Percentiles rank a stretch among this genome's conserved stretches.
phyloP scores from a whole-genome alignment of 2,329 filamentous ascomycete species.

The Penicillium sp. region DNA sequence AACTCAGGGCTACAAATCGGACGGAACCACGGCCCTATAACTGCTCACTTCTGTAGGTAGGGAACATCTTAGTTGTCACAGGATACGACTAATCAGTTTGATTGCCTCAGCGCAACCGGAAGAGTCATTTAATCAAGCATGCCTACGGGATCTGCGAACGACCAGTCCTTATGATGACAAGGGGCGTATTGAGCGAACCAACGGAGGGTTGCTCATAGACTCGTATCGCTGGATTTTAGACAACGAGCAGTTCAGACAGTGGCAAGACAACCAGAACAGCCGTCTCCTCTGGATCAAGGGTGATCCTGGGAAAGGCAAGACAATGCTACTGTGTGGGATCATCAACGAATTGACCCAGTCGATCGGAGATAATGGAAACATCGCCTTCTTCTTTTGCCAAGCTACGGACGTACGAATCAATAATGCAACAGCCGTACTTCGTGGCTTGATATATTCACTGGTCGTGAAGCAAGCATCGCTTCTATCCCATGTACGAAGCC shows the following conservation, averaged over 20 bases:
- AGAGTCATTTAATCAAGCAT: background rate
- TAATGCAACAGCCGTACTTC: conserved; percentile 46
- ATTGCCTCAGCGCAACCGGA: background rate
- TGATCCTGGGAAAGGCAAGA: no score
- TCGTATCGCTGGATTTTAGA: no score
- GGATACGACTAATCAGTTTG: no score
- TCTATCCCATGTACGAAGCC: conserved; percentile 36
- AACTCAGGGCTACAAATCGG: no score
- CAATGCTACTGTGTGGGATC: background rate
- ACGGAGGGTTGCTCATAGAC: background rate
- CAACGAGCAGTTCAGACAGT: no score
- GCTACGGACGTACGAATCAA: conserved; percentile 44
- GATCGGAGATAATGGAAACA: background rate
- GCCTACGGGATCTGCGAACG: background rate
- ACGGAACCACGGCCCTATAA: no score
- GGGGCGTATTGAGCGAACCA: background rate
- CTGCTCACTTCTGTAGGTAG: no score
- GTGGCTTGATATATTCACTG: conserved; percentile 50
- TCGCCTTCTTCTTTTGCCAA: conserved; percentile 44
- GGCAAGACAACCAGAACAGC: no score
- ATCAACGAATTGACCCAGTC: background rate
- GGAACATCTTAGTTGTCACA: no score
- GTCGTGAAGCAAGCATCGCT: conserved; percentile 39
- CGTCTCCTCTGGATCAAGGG: no score
- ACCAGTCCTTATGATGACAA: background rate